Percentiles rank a stretch among this genome's conserved stretches.
These are phyloP conservation scores for Trichoderma gamsii DNA, from an alignment of 495 filamentous ascomycete genomes.

Conservation along the genomic window DNA sequence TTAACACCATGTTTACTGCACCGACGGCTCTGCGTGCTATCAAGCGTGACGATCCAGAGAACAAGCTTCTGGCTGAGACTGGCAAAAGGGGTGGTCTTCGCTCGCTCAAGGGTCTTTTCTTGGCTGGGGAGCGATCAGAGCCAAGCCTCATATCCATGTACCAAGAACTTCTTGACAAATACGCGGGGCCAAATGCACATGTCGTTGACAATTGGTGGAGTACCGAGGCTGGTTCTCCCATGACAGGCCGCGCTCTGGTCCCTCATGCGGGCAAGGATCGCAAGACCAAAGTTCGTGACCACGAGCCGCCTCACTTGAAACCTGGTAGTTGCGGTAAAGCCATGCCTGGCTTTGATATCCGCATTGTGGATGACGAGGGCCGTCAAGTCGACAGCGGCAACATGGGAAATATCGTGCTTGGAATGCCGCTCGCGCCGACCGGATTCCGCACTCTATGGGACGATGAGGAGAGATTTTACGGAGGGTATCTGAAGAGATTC, in stretches of 20 bases:
- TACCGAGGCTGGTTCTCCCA: conserved; percentile 84
- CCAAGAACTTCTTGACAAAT: conserved; percentile 58
- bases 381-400: conserved; percentile 55
- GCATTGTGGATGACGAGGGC: conserved; percentile 74
- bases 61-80: conserved; percentile 52
- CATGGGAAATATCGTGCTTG: conserved; percentile 93
- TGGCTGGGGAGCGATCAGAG: conserved; percentile 86
- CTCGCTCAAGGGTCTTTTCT: conserved; percentile 65
- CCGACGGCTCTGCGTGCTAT: conserved; percentile 84
- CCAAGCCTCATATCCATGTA: conserved; percentile 78
- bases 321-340: conserved; percentile 85
- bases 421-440: conserved; percentile 72
- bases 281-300: conserved; percentile 23
- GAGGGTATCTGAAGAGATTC: conserved; percentile 74
- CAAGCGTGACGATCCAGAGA: conserved; percentile 74
- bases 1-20: conserved; percentile 78
- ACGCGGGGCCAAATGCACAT: conserved; percentile 55
- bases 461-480: conserved; percentile 78
- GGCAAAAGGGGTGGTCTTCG: conserved; percentile 61
- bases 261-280: conserved; percentile 44
- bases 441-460: conserved; percentile 79
- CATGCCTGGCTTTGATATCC: conserved; percentile 85
- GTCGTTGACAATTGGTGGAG: conserved; percentile 98
- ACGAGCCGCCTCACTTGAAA: conserved; percentile 48
- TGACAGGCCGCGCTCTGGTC: conserved; percentile 69